phyloP scores from a whole-genome alignment of 176 grass and related monocot species.

The Guadua angustifolia region DNA sequence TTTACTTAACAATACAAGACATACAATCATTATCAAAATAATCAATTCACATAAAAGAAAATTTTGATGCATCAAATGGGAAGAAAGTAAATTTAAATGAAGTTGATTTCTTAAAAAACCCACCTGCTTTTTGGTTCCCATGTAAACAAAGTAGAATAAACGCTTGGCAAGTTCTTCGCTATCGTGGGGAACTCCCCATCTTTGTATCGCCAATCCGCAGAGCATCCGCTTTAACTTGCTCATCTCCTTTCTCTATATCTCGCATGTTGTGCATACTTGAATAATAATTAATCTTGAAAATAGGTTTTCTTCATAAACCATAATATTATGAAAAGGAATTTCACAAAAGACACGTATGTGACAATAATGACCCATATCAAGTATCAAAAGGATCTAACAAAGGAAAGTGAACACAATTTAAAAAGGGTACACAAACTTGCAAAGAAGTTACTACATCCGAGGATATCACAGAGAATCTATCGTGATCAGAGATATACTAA shows the following conservation, averaged over 20 bases:
- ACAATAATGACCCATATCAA: not conserved
- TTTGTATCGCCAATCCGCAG: conserved; percentile 90
- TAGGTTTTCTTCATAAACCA: not conserved
- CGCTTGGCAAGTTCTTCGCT: conserved; percentile 78
- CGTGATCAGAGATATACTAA: not conserved
- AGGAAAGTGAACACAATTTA: not conserved
- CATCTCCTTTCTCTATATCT: conserved; percentile 97
- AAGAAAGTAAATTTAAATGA: not conserved
- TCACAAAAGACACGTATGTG: not conserved
- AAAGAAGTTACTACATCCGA: not conserved
- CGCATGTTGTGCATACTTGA: conserved; percentile 35
- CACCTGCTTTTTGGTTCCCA: conserved; percentile 97
- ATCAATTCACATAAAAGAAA: not conserved
- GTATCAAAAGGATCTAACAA: not conserved
- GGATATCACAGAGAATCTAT: not conserved
- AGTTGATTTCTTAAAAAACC: conserved; percentile 24
- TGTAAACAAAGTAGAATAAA: conserved; percentile 93
- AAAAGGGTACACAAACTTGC: not conserved
- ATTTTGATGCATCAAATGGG: not conserved
- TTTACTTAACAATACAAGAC: not conserved
- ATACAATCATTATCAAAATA: conserved; percentile 28
- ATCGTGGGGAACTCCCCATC: conserved; percentile 78
- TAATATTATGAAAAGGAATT: conserved; percentile 8
- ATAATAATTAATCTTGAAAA: conserved; percentile 28
- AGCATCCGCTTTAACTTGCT: conserved; percentile 87